Conservation (phyloP, 2,329 filamentous ascomycete genomes). For the Furcasterigmium furcatum region DNA sequence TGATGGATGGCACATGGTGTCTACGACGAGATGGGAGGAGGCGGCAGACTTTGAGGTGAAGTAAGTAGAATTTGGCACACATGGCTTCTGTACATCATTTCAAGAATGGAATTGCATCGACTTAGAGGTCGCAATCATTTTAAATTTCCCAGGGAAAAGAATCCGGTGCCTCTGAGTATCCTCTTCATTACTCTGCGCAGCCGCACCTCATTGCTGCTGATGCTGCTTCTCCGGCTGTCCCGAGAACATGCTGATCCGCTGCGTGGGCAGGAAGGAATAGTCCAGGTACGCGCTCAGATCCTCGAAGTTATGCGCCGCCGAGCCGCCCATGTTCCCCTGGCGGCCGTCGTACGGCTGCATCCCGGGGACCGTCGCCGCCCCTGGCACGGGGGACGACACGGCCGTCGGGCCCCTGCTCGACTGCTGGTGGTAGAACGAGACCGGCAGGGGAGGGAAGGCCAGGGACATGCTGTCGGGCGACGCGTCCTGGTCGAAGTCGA, state of each 20-base stretch:
- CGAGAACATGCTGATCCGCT: slow-evolving; percentile 20
- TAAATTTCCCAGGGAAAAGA: too few species aligned
- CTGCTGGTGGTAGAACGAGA: slow-evolving; percentile 21
- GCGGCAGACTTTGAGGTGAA: too few species aligned
- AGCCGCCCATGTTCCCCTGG: not conserved
- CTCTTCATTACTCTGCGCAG: too few species aligned
- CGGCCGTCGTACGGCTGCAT: not conserved
- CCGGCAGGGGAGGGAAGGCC: slow-evolving; percentile 26
- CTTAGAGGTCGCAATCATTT: too few species aligned
- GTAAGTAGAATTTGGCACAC: not conserved
- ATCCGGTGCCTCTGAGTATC: too few species aligned
- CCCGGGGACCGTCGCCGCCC: not conserved
- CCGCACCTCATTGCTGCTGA: too few species aligned
- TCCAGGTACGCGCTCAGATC: slow-evolving; percentile 18
- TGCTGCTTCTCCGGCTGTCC: too few species aligned
- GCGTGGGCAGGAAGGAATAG: slow-evolving; percentile 17
- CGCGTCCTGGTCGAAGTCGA: slow-evolving; percentile 8
- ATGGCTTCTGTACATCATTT: too few species aligned
- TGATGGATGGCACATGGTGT: not conserved
- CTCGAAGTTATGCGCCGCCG: slow-evolving; percentile 8
- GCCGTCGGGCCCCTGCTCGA: slow-evolving; percentile 6
- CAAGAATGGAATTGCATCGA: too few species aligned
- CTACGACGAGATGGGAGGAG: not conserved
- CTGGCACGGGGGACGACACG: slow-evolving; percentile 8
- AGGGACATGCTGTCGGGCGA: slow-evolving; percentile 19